Evolutionary conservation across 805 yeast genomes (phyloP), one percentile per base, ranked within the genome.

Genomic region (Candida schatavii): DNA sequence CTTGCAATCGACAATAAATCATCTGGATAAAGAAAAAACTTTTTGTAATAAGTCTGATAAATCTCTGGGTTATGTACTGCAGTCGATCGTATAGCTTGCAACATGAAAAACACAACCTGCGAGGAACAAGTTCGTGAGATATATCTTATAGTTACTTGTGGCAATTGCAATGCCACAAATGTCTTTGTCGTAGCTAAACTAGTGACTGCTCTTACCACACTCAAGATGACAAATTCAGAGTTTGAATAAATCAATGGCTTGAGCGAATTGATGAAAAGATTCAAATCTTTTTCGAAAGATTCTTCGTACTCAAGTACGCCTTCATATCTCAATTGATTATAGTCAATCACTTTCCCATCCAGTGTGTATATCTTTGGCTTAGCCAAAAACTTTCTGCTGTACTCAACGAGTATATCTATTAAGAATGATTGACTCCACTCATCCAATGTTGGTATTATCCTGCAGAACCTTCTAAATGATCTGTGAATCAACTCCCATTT

Each of bases 401-500:
- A 93, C 39, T 78, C 77, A 0, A 83, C 75, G 38, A 90, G 65
- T 3, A 86, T 50, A 37, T 85, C 86, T 17, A 88, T 64, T 13
- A 81, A 59, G 9, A 68, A 55, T 0, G 74, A 59, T 53, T 85
- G 89, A 6, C 88, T 64, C 85, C 89, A 87, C 40, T 82, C 83
- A 44, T 89, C 95, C 41, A 91, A 68, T 1, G 74, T 68, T 0
- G 54, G 48, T 21, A 79, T 47, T 25, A 71, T 60, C 1, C 65
- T 54, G 44, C 88, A 80, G 38, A 75, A 74, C 17, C 80, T 72
- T 23, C 85, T 74, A 56, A 74, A 85, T 50, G 81, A 79, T 2
- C 83, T 78, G 56, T 93, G 98, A 2, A 91, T 60, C 26, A 85
- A 59, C 2, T 78, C 85, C 59, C 85, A 74, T 33, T 75, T 70